Percentiles rank a stretch among this genome's conserved stretches.
phyloP scores from a whole-genome alignment of 1,139 yeast genomes.

The Tardiomyces depauwii region DNA sequence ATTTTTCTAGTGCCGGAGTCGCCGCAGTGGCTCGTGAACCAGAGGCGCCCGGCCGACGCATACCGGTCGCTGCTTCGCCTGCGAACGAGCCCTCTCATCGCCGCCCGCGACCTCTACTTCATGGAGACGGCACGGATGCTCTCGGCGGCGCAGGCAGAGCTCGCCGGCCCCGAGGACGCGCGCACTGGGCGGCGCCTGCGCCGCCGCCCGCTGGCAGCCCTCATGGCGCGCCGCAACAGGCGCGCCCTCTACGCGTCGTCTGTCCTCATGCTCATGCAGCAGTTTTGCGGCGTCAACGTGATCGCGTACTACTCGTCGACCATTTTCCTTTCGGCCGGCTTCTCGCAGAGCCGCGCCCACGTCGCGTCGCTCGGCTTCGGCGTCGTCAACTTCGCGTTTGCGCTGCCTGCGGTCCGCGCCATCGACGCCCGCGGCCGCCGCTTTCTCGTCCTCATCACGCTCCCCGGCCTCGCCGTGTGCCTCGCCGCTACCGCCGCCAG shows the following conservation, averaged over 20 bases:
- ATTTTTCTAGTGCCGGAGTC: constrained; percentile 40
- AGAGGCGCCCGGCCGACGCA: constrained; percentile 42
- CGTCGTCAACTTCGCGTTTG: constrained; percentile 67
- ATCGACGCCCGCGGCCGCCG: constrained; percentile 77
- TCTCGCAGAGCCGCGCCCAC: constrained; percentile 48
- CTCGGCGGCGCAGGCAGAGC: constrained; percentile 14
- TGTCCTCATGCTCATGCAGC: constrained; percentile 84
- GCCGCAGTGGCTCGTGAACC: constrained; percentile 60
- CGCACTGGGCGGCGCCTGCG: no score
- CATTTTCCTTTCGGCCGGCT: constrained; percentile 60
- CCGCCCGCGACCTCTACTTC: constrained; percentile 12
- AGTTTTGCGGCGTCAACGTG: constrained; percentile 84
- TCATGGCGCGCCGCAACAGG: constrained; percentile 41
- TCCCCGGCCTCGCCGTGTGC: constrained; percentile 66
- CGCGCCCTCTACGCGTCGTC: constrained; percentile 60
- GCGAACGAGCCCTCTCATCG: constrained; percentile 12
- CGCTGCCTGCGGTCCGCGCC: constrained; percentile 73
- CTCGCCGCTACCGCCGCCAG: constrained; percentile 66
- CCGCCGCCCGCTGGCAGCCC: constrained; percentile 42
- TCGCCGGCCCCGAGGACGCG: no score
- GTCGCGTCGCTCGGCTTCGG: constrained; percentile 85
- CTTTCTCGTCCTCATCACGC: constrained; percentile 53
- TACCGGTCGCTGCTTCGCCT: constrained; percentile 15
- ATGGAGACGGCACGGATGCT: background rate
- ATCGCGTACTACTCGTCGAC: constrained; percentile 56